Percentiles rank a stretch among this genome's conserved stretches.
Evolutionary conservation across 805 yeast species (phyloP).

Genomic region (Citeromyces matritensis): DNA sequence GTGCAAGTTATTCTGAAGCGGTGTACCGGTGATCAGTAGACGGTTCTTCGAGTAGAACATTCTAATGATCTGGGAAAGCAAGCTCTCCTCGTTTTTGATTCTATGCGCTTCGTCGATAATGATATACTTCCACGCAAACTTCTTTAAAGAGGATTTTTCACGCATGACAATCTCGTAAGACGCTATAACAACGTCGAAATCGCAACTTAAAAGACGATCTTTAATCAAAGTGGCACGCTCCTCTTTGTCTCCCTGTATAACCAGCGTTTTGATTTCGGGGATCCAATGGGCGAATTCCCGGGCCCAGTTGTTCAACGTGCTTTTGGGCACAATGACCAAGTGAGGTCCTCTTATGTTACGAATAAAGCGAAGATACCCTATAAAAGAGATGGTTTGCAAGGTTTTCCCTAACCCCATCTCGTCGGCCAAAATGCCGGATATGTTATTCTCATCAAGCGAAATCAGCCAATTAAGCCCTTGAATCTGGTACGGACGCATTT

Average conservation of each 20-base stretch:
- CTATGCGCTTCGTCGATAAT: conserved; percentile 77
- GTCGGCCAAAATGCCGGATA: conserved; percentile 70
- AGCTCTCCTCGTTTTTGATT: conserved; percentile 61
- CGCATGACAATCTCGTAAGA: conserved; percentile 68
- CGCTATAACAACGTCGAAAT: conserved; percentile 58
- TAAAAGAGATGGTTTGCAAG: conserved; percentile 60
- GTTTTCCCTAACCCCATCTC: conserved; percentile 84
- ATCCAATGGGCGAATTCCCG: conserved; percentile 71
- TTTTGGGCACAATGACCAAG: conserved; percentile 64
- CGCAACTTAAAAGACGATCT: conserved; percentile 40
- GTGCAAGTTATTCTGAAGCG: conserved; percentile 64
- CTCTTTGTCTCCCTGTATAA: conserved; percentile 64
- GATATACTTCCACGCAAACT: conserved; percentile 64
- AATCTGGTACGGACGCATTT: conserved; percentile 59
- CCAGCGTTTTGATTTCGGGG: conserved; percentile 59
- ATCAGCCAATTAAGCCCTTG: conserved; percentile 76
- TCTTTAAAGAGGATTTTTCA: conserved; percentile 52
- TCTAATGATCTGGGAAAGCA: conserved; percentile 2
- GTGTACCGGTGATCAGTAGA: conserved; percentile 69
- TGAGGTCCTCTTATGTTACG: conserved; percentile 56
- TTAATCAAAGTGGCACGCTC: conserved; percentile 41
- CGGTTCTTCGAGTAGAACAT: conserved; percentile 28
- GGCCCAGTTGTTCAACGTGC: conserved; percentile 70
- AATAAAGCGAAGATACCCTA: conserved; percentile 56
- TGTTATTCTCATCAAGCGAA: conserved; percentile 46